Base-by-base conservation (phyloP, 2,329 filamentous ascomycete genomes). In the Magnaporthiopsis incrustans region DNA sequence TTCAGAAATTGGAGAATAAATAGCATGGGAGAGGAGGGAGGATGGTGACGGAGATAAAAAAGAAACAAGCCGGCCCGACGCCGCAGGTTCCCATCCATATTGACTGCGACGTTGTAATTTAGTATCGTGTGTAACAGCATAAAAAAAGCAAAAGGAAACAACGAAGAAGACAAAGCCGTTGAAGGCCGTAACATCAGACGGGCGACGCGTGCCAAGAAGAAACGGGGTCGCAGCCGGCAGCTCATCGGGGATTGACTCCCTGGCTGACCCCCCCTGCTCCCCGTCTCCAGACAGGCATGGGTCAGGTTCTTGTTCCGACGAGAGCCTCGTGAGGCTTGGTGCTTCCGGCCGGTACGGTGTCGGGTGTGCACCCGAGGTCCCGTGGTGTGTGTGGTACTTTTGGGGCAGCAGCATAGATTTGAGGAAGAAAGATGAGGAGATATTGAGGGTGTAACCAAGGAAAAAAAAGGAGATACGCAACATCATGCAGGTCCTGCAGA, bases 221-320 rank as follows among this genome's bases (percentile, higher is more conserved):
- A 64, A 60, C 61, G 22, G 44, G 44, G 58, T 61, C 63, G 63
- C 50, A 67, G 65, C 64, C 33, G 59, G 35, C 59, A 26, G 26
- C 59, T 35, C 33, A 60, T 35, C n/a, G 59, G 59, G 33, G 33
- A 60, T 60, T 60, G 59, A 60, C 59, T 26, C 30, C 30, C 30
- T 35, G 27, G 15, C 11, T n/a, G 4, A 53, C 22, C 18, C 44
- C 44, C 44, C 44, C 44, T 53, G 44, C 18, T 25, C 44, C 44
- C 44, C 44, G 44, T 50, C 44, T n/a, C 44, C 44, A 50, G 44
- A n/a, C 44, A 53, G 44, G n/a, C 44, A 53, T 8, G 44, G 44
- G 44, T 53, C 22, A 53, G 44, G 22, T 53, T 53, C 18, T 25
- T 53, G 44, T 53, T 53, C 44, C 7, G 44, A 53, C 44, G 44